Base-by-base conservation (phyloP, 2,329 filamentous ascomycete genomes). In the Fusarium aywerte region DNA sequence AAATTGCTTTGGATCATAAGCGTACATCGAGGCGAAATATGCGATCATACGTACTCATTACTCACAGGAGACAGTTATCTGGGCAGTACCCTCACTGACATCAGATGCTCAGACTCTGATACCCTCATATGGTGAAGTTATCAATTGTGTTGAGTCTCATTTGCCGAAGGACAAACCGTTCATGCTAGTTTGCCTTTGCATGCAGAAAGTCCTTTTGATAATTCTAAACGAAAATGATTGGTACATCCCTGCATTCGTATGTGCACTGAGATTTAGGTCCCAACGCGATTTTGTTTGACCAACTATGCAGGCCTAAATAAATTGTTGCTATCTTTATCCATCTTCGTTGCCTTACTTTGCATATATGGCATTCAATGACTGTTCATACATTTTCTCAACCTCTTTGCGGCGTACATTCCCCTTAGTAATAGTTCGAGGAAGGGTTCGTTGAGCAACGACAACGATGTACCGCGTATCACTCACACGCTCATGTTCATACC, bases 401-500 rank as follows among this genome's bases (percentile, higher is more conserved):
- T 59, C 50, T 6, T 55, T 57, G n/a, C 66, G 70, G 7, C 59
- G 54, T 5, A 71, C 60, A 5, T 71, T 71, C 0, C 69, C 69
- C 23, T 71, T 71, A 1, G 62, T 67, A 11, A 44, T 56, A 0
- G 69, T 71, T 15, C 69, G 58, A 11, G 69, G 68, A 4, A 71
- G 33, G 3, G 55, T 62, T 1, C 66, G 60, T 3, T 20, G 51
- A 0, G 68, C 52, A 16, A 66, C 61, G 13, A 71, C 61, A 13
- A 71, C 15, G 2, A 72, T 71, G 16, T 62, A 60, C 3, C 60
- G 55, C 3, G 44, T 39, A 5, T 72, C 53, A 5, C 51, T 55
- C 4, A 73, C 57, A 3, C 70, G 57, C 20, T 73, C 70, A 18
- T 71, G 68, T 8, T 55, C 50, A 27, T 73, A 73, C 33, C 68